Evolutionary conservation across 2,329 filamentous ascomycete genomes (phyloP), one percentile per base, ranked within the genome.

Genomic region (Pseudogymnoascus sp.): DNA sequence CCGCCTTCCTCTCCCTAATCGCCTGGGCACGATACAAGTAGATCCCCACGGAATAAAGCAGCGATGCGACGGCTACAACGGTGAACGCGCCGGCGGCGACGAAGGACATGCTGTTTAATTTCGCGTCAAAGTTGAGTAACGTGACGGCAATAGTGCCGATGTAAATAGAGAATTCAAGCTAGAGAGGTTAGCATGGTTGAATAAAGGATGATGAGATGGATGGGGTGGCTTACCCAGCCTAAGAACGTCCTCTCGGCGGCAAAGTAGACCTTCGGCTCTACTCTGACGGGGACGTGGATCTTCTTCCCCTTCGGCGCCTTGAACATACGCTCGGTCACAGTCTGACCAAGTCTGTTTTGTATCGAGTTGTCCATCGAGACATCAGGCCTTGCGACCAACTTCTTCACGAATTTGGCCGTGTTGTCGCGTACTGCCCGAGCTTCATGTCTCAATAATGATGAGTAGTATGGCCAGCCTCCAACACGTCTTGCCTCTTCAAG

Each of bases 211-310:
- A 48, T 62, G 64, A 28, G 48, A 61, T 62, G n/a, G 25, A 62
- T 6, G 48, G n/a, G 16, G 64, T 11, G 54, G 73, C 85, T 79
- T 78, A 90, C 87, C 92, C 95, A 99, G 67, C 92, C 90, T 64
- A 99, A 83, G 78, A 97, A 99, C 0, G 95, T 99, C 68, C 95
- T 86, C 77, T 99, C 95, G 0, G 92, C 93, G 21, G 95, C 95
- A 74, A 99, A 96, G 76, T 92, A 96, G 61, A 99, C 95, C 78
- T 99, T 99, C 36, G 95, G 95, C 77, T 99, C 95, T 36, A 99
- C 93, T 60, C 95, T 87, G 63, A 98, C 89, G 13, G 93, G 93
- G 23, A 99, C 95, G 72, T 98, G 93, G 65, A 99, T 98, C 75
- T 90, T 90, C 85, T 93, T 93, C 63, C 90, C 90, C 75, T 85